Percentiles rank a stretch among this genome's conserved stretches.
These are phyloP conservation scores for Smittium mucronatum DNA, from an alignment of 371 early-diverging fungal genomes.

Conservation along the genomic window DNA sequence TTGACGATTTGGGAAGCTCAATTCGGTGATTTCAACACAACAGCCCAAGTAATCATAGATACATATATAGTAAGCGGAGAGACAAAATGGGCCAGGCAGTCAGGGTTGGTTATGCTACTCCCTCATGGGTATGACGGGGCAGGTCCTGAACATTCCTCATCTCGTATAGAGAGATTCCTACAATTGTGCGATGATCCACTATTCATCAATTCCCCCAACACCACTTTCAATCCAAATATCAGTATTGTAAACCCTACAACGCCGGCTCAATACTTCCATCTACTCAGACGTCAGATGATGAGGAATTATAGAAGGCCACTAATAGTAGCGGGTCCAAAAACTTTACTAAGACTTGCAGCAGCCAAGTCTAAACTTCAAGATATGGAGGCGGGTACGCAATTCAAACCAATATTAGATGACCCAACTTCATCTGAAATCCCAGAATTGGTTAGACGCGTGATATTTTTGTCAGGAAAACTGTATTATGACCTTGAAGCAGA, in stretches of 20 bases:
- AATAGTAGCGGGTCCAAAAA: constrained; percentile 80
- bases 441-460: constrained; percentile 60
- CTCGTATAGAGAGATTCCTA: constrained; percentile 88
- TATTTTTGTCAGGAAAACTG: constrained; percentile 91
- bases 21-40: constrained; percentile 96
- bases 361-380: constrained; percentile 72
- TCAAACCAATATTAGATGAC: constrained; percentile 86
- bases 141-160: constrained; percentile 93
- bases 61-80: constrained; percentile 92
- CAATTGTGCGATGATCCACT: constrained; percentile 92
- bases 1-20: constrained; percentile 96
- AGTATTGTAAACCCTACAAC: constrained; percentile 90
- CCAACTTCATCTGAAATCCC: constrained; percentile 47
- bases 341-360: constrained; percentile 84
- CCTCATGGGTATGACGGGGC: constrained; percentile 98
- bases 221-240: constrained; percentile 86
- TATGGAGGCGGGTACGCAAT: constrained; percentile 65
- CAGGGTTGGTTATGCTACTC: constrained; percentile 78
- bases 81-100: constrained; percentile 92
- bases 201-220: constrained; percentile 58
- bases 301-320: constrained; percentile 96
- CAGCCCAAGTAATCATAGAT: constrained; percentile 92
- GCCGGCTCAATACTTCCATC: constrained; percentile 94
- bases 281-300: constrained; percentile 84
- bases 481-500: constrained; percentile 67